A percentile compares a stretch with the other conserved stretches of the same genome.
Evolutionary conservation across 2,329 filamentous ascomycete genomes (phyloP).

Genomic region (Trichoderma brevicompactum): DNA sequence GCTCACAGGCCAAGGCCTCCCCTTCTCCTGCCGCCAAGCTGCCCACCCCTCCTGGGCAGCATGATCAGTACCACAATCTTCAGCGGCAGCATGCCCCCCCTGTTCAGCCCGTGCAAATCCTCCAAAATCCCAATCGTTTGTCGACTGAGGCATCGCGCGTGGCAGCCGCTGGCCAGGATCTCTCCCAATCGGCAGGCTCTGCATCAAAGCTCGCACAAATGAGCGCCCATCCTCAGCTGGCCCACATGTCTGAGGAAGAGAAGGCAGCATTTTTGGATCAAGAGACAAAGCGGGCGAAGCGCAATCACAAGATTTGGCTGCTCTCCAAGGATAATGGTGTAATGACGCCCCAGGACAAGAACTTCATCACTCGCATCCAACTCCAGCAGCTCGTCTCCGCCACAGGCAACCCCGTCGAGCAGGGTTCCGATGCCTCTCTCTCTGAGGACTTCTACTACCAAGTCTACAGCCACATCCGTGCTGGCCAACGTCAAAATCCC

Average conservation of each 20-base stretch:
- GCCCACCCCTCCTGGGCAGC: constrained; percentile 34
- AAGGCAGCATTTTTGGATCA: constrained; percentile 83
- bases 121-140: constrained; percentile 77
- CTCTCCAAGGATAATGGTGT: constrained; percentile 92
- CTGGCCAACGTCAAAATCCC: constrained; percentile 85
- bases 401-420: constrained; percentile 82
- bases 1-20: constrained; percentile 46
- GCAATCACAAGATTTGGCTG: constrained; percentile 96
- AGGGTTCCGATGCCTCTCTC: constrained; percentile 77
- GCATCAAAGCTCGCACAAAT: constrained; percentile 41
- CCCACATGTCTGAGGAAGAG: constrained; percentile 81
- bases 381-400: constrained; percentile 93
- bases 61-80: constrained; percentile 37
- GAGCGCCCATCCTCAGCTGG: constrained; percentile 51
- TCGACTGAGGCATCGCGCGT: constrained; percentile 52
- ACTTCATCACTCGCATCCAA: constrained; percentile 97
- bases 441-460: constrained; percentile 98
- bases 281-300: constrained; percentile 92
- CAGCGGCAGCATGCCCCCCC: constrained; percentile 45
- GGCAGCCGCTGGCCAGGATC: constrained; percentile 44
- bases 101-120: constrained; percentile 70
- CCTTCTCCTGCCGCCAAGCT: constrained; percentile 40
- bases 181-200: constrained; percentile 58
- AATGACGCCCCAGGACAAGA: constrained; percentile 99
- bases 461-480: constrained; percentile 92